A percentile compares a stretch with the other conserved stretches of the same genome.
phyloP scores from a whole-genome alignment of 176 grass and related monocot genomes.

The Triticum monococcum region DNA sequence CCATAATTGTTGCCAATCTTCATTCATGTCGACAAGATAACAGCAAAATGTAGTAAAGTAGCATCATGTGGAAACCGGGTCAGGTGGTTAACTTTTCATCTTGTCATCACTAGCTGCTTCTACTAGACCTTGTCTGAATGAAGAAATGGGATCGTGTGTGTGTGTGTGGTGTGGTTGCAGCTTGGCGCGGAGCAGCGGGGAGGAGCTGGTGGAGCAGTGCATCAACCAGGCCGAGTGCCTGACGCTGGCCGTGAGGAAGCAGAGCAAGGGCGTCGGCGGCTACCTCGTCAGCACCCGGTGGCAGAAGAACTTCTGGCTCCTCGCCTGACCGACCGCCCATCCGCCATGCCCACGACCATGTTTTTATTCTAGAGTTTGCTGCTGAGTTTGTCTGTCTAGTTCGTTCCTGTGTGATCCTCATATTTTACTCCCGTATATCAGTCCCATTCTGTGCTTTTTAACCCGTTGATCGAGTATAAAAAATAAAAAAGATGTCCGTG shows the following conservation, averaged over 20 bases:
- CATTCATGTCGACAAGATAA: neutral
- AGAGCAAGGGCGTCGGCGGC: slow-evolving; percentile 78
- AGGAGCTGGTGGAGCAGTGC: slow-evolving; percentile 88
- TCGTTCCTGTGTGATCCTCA: neutral
- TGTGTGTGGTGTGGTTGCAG: slow-evolving; percentile 22
- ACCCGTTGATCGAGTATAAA: neutral
- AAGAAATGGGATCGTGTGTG: slow-evolving; percentile 2
- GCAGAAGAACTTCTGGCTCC: slow-evolving; percentile 98
- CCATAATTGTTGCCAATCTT: neutral
- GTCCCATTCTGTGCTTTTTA: neutral
- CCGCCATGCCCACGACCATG: neutral
- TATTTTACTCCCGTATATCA: slow-evolving; percentile 34
- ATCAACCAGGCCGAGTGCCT: slow-evolving; percentile 83
- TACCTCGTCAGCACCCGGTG: slow-evolving; percentile 85
- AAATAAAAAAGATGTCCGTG: neutral
- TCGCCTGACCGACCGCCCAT: slow-evolving; percentile 50
- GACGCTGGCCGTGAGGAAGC: slow-evolving; percentile 83
- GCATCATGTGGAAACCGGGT: neutral
- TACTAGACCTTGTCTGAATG: neutral
- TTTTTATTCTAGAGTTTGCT: neutral
- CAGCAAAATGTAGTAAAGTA: neutral
- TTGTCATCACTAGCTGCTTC: neutral
- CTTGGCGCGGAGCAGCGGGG: slow-evolving; percentile 60
- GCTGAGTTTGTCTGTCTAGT: neutral
- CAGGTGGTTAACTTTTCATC: neutral